Conservation (phyloP, 768 basidiomycete species). For the Boletus rufocinnamomeus region DNA sequence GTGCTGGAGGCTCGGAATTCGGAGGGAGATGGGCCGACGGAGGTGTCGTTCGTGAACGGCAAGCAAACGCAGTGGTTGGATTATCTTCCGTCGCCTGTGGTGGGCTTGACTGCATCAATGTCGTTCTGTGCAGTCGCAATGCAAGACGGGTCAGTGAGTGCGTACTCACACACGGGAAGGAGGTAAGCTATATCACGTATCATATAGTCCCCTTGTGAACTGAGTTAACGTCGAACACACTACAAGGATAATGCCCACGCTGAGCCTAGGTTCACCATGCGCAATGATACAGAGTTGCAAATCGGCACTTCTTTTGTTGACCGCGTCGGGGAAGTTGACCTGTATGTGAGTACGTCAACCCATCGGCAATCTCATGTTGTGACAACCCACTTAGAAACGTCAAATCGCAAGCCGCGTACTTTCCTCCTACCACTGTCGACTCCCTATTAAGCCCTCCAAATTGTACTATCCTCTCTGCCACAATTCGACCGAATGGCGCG, state of each 20-base stretch:
- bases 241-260: slow-evolving; percentile 70
- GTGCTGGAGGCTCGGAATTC: slow-evolving; percentile 79
- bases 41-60: slow-evolving; percentile 63
- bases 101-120: slow-evolving; percentile 63
- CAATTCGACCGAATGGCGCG: slow-evolving; percentile 75
- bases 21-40: slow-evolving; percentile 62
- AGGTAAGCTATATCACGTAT: slow-evolving; percentile 49
- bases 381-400: slow-evolving; percentile 62
- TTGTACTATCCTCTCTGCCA: slow-evolving; percentile 59
- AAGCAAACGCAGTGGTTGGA: slow-evolving; percentile 88
- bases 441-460: slow-evolving; percentile 61
- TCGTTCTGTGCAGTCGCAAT: slow-evolving; percentile 74
- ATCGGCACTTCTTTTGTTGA: slow-evolving; percentile 69
- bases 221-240: slow-evolving; percentile 3
- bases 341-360: slow-evolving; percentile 58
- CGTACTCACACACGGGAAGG: slow-evolving; percentile 84
- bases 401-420: slow-evolving; percentile 62
- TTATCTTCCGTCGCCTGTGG: slow-evolving; percentile 74
- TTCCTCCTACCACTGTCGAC: slow-evolving; percentile 63
- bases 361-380: slow-evolving; percentile 2
- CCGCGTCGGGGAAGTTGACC: slow-evolving; percentile 67
- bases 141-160: slow-evolving; percentile 77
- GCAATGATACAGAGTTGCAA: slow-evolving; percentile 68
- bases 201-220: too few relatives aligned
- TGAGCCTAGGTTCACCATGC: slow-evolving; percentile 71